Percentiles rank a stretch among this genome's conserved stretches.
Evolutionary conservation across 2,329 filamentous ascomycete species (phyloP).

Genomic region (Uncinocarpus reesii): DNA sequence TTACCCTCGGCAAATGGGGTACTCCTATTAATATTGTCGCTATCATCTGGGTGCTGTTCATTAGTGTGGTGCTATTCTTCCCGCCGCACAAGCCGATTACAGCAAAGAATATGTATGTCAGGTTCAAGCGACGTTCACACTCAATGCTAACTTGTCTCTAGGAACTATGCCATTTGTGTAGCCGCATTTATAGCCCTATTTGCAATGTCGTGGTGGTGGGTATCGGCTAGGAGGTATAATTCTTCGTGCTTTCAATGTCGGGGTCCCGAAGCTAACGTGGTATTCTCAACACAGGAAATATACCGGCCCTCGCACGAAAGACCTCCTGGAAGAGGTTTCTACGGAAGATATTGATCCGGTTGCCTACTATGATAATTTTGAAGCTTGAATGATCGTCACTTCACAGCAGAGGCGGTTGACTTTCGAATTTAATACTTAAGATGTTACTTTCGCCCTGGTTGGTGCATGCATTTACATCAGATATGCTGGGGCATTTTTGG

Average conservation of each 20-base stretch:
- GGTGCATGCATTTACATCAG: too few relatives aligned
- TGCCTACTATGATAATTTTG: slow-evolving; percentile 8
- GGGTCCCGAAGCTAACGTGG: not conserved
- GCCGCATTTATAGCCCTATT: slow-evolving; percentile 41
- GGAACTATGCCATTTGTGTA: slow-evolving; percentile 43
- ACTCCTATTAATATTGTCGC: slow-evolving; percentile 47
- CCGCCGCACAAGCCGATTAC: slow-evolving; percentile 41
- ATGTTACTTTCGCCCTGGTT: too few relatives aligned
- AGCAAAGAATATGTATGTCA: slow-evolving; percentile 38
- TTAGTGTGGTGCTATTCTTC: slow-evolving; percentile 51
- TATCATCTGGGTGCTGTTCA: slow-evolving; percentile 52
- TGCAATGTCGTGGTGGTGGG: slow-evolving; percentile 42
- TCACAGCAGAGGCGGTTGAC: not conserved
- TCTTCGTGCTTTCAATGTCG: not conserved
- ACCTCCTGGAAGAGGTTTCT: slow-evolving; percentile 33
- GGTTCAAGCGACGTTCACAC: not conserved
- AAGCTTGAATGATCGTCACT: slow-evolving; percentile 7
- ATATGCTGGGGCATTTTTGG: too few relatives aligned
- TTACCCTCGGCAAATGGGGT: slow-evolving; percentile 47
- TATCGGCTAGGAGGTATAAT: slow-evolving; percentile 31
- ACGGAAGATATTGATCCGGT: slow-evolving; percentile 24
- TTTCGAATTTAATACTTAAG: too few relatives aligned
- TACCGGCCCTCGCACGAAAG: slow-evolving; percentile 49
- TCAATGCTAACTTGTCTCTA: slow-evolving; percentile 17
- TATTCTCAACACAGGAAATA: slow-evolving; percentile 39